A percentile compares a stretch with the other conserved stretches of the same genome.
phyloP scores from a whole-genome alignment of 2,329 filamentous ascomycete genomes.

The Colletotrichum tofieldiae region DNA sequence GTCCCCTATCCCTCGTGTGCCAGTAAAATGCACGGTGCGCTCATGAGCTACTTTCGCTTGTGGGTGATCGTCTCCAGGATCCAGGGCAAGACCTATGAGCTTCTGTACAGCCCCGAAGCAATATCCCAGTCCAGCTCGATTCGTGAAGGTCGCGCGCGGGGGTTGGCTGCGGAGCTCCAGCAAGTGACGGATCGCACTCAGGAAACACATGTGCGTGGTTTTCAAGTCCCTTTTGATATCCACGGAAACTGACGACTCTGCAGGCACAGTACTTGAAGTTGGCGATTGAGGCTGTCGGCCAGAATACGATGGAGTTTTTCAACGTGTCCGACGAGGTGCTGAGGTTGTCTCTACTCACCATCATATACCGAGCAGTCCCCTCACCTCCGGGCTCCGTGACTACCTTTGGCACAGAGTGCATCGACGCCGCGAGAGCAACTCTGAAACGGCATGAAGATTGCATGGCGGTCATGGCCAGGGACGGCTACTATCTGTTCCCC shows the following conservation, averaged over 20 bases:
- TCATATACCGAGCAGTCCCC: constrained; percentile 61
- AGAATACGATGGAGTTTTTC: constrained; percentile 54
- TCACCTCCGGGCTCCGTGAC: constrained; percentile 46
- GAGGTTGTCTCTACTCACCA: constrained; percentile 57
- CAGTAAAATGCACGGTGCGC: constrained; percentile 49
- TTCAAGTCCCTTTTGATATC: neutral
- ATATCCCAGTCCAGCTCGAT: constrained; percentile 53
- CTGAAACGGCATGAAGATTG: constrained; percentile 59
- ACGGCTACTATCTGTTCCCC: constrained; percentile 56
- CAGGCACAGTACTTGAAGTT: constrained; percentile 29
- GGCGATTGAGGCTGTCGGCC: constrained; percentile 44
- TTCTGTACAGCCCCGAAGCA: constrained; percentile 64
- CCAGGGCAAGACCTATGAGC: constrained; percentile 70
- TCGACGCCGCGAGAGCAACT: constrained; percentile 58
- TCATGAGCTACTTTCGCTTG: constrained; percentile 57
- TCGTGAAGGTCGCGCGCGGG: constrained; percentile 53
- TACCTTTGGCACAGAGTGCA: constrained; percentile 60
- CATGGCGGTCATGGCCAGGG: constrained; percentile 55
- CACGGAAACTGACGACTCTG: constrained; percentile 46
- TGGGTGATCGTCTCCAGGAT: constrained; percentile 69
- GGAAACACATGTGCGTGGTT: constrained; percentile 41
- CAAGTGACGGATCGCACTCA: constrained; percentile 51
- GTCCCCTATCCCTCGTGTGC: constrained; percentile 54
- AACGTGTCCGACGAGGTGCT: constrained; percentile 59
- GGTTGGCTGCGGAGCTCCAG: constrained; percentile 51